Conservation (phyloP, 2,329 filamentous ascomycete genomes). For the Xylariaceae sp. region DNA sequence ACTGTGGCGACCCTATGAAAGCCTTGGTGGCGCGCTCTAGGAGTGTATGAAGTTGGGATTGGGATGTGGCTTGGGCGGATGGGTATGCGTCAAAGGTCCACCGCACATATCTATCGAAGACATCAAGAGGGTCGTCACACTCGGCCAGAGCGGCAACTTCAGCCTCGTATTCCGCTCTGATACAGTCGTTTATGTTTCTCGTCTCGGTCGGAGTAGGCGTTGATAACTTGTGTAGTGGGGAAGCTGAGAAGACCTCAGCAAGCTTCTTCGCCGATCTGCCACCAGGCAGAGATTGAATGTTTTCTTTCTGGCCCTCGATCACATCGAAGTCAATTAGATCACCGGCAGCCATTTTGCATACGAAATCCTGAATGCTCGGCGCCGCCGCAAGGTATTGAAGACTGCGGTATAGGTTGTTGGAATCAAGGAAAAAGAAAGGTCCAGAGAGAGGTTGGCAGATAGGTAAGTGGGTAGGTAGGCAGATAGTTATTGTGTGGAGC, state of each 20-base stretch:
- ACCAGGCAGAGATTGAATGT: slow-evolving; percentile 88
- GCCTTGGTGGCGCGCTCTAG: slow-evolving; percentile 90
- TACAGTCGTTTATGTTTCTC: slow-evolving; percentile 71
- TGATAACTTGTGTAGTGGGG: slow-evolving; percentile 53
- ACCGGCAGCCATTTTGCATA: slow-evolving; percentile 42
- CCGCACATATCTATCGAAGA: slow-evolving; percentile 94
- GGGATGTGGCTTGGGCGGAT: slow-evolving; percentile 82
- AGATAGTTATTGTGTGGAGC: slow-evolving; percentile 1
- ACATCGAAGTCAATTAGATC: slow-evolving; percentile 76
- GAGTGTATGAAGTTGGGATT: slow-evolving; percentile 83
- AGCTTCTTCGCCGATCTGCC: slow-evolving; percentile 86
- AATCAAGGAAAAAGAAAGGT: slow-evolving; percentile 9
- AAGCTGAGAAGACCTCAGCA: slow-evolving; percentile 72
- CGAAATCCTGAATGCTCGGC: slow-evolving; percentile 17
- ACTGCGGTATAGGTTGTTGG: slow-evolving; percentile 24
- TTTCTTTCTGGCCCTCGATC: slow-evolving; percentile 96
- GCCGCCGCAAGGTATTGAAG: slow-evolving; percentile 11
- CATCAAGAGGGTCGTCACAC: slow-evolving; percentile 89
- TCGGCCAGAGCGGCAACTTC: slow-evolving; percentile 76
- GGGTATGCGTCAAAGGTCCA: slow-evolving; percentile 97
- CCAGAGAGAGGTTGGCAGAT: not conserved
- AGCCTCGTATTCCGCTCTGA: slow-evolving; percentile 78
- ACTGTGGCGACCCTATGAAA: slow-evolving; percentile 79
- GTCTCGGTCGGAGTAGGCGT: slow-evolving; percentile 68
- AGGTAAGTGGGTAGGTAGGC: not conserved